Base-by-base conservation (phyloP, 1,139 yeast species). In the Hemisphaericaspora xylanilytica region DNA sequence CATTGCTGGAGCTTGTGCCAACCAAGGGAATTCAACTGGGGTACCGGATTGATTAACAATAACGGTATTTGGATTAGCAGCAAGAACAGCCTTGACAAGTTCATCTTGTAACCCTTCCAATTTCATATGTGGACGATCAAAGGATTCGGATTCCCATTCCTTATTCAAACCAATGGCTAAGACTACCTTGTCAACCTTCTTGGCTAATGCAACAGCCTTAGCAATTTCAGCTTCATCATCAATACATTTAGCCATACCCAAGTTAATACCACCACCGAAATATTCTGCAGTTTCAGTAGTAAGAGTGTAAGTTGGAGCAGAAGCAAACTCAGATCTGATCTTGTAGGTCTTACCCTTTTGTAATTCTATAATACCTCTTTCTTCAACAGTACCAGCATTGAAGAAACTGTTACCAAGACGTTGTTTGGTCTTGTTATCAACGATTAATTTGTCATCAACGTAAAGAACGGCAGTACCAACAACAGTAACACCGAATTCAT, bases 11-110 rank as follows among this genome's bases (percentile, higher is more conserved):
- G 70, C 72, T 16, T 70, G 52, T 30, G 65, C 53, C n/a, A 67
- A 48, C 82, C 84, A 78, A 26, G 82, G 80, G 63, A 80, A 63
- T 33, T 74, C 70, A 26, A 79, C 83, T 1, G 85, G 85, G n/a
- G 81, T 70, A 41, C 85, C 85, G 2, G 80, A 68, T 55, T 79
- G 83, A 55, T 76, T 71, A 20, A 79, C 81, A 37, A 79, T 59
- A 9, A 76, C 70, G 3, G 75, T 66, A 51, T 77, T 74, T 28
- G 73, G 70, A 48, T 78, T 78, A 27, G 66, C 82, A 24, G 57
- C 60, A 16, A 70, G 42, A 12, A 80, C 70, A 12, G 67, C 75
- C 17, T 51, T 53, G n/a, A 79, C 67, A 39, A 80, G 61, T 27
- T 67, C 65, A 45, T 77, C 69, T 29, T 77, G 72, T 38, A 59